Percentiles rank a stretch among this genome's conserved stretches.
Evolutionary conservation across 331 rosid genomes (phyloP).

Genomic region (Phaseolus coccineus): DNA sequence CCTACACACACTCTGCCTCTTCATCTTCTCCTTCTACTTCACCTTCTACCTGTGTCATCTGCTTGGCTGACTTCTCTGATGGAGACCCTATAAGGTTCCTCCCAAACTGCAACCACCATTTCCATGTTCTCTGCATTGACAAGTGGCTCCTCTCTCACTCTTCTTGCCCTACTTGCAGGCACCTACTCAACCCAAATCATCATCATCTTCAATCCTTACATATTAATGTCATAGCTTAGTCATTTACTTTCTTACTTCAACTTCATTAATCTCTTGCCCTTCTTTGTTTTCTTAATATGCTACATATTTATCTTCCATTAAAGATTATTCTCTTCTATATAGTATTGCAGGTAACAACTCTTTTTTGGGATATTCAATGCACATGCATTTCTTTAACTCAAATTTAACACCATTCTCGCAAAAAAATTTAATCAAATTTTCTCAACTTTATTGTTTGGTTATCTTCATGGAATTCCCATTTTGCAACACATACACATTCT

Average conservation of each 20-base stretch:
- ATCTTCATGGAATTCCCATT: too few relatives aligned
- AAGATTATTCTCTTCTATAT: too few relatives aligned
- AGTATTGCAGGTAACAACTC: too few relatives aligned
- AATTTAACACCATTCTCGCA: too few relatives aligned
- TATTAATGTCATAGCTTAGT: constrained; percentile 32
- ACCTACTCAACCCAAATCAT: constrained; percentile 55
- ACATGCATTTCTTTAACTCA: too few relatives aligned
- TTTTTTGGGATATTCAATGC: too few relatives aligned
- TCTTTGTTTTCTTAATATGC: not conserved
- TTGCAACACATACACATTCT: too few relatives aligned
- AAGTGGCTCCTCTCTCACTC: constrained; percentile 81
- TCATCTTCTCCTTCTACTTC: constrained; percentile 48
- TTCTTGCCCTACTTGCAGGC: constrained; percentile 89
- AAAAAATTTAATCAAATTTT: too few relatives aligned
- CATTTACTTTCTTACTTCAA: not conserved
- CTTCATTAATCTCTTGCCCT: not conserved
- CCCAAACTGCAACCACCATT: constrained; percentile 77
- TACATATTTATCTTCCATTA: too few relatives aligned
- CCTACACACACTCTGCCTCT: constrained; percentile 37
- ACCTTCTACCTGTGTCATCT: constrained; percentile 66
- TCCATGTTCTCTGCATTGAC: constrained; percentile 81
- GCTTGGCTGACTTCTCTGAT: constrained; percentile 65
- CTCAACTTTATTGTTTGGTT: too few relatives aligned
- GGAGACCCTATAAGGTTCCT: constrained; percentile 77
- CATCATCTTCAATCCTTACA: constrained; percentile 41